Base-by-base conservation (phyloP, 2,329 filamentous ascomycete species). In the Cercospora zeae-maydis region DNA sequence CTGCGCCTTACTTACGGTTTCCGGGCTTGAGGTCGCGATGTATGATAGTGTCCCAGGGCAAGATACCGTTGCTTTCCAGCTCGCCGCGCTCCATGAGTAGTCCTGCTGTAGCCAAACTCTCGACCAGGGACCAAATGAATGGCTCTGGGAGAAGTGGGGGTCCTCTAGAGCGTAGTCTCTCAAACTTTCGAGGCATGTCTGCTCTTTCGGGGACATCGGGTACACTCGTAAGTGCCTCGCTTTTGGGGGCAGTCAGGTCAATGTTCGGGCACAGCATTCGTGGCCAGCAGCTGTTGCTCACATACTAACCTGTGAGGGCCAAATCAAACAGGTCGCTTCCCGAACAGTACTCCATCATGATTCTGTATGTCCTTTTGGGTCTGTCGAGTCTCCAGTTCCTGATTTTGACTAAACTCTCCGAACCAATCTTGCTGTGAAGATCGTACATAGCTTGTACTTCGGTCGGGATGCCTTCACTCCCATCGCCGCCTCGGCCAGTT, bases 371-470 rank as follows among this genome's bases (percentile, higher is more conserved):
- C 33, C 3, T 19, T 11, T 21, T 24, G 5, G 60, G 39, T 10
- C 24, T 34, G 19, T 54, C 55, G 8, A 49, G 24, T 8, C 47
- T 53, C 36, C 36, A 63, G 30, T 63, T 63, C 19, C 61, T 21
- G n/a, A 63, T 59, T 21, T 37, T 36, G 1, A 63, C 47, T 24
- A 63, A 37, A 14, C n/a, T 30, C 8, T 63, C 55, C 4, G 55
- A 59, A 4, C 61, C 61, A 6, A 58, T 52, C 27, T 58, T 39
- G 47, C 56, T 11, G 21, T 33, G 36, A 57, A 63, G 31, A 24
- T 54, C 54, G 31, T 63, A 63, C 61, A 63, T 63, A 4, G 55
- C 55, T 21, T 53, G 54, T 16, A 57, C 56, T 33, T 63, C 61
- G n/a, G 51, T 34, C 3, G 61, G 47, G n/a, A 59, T 36, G 11